Base-by-base conservation (phyloP, 257 asterid species). In the Catharanthus roseus region DNA sequence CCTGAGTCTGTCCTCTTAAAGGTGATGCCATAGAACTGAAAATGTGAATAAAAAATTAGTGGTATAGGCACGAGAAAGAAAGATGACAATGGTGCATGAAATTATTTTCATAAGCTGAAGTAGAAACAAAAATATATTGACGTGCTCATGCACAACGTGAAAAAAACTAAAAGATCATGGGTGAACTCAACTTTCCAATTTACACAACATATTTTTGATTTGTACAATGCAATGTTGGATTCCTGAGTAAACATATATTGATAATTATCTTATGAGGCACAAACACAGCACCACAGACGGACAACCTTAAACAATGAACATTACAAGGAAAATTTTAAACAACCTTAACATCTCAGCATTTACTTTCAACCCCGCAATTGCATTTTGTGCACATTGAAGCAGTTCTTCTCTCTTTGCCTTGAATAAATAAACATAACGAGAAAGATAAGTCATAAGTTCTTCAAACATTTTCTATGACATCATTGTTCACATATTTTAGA, bases 321-420 rank as follows among this genome's bases (percentile, higher is more conserved):
- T 50, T 51, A 70, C 45, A 76, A 85, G 82, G 78, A 75, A 73
- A 80, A 62, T 79, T 82, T 77, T 82, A 69, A 78, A 84, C 89
- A 87, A 93, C 97, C 99, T 91, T 83, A 85, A 87, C 80, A 84
- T 84, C 83, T 83, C 95, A 72, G 90, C 85, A 79, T 91, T 88
- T 71, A 85, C 78, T 91, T 93, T 93, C 77, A 93, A 67, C 68
- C 96, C 97, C 36, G 96, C 88, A 67, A 91, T 81, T 70, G 96
- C 99, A 81, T 86, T 96, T 86, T 93, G 99, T 65, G 93, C 96
- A 79, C 74, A 87, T 83, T 87, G 96, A 73, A 93, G 91, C 69
- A 93, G 81, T 81, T 93, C 96, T 86, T 87, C 95, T 85, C 87
- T 86, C 83, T 93, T 93, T 54, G 86, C 97, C 99, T 93, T 74